A percentile compares a stretch with the other conserved stretches of the same genome.
Conservation (phyloP, 768 basidiomycete genomes). For the Fomitopsis pulvina region DNA sequence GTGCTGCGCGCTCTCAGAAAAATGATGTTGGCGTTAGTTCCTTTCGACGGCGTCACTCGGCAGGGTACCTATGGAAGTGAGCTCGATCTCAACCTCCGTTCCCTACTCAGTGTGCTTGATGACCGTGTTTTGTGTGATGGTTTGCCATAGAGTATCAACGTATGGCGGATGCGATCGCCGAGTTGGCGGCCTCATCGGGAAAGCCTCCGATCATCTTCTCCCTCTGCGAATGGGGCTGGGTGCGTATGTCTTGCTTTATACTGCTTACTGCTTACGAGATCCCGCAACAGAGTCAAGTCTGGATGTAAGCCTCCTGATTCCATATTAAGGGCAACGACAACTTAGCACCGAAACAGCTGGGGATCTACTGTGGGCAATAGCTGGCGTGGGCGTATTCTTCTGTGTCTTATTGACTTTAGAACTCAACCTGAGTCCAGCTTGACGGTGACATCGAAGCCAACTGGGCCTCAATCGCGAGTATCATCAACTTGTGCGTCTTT, state of each 20-base stretch:
- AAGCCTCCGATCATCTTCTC: conserved; percentile 53
- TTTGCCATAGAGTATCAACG: conserved; percentile 42
- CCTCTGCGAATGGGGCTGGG: conserved; percentile 64
- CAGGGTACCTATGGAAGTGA: conserved; percentile 20
- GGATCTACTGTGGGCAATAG: conserved; percentile 4
- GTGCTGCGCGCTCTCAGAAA: conserved; percentile 10
- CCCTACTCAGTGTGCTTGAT: neutral
- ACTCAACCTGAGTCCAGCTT: neutral
- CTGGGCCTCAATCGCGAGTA: conserved; percentile 45
- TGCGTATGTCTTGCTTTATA: conserved; percentile 19
- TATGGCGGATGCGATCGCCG: conserved; percentile 53
- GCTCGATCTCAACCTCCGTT: too few relatives aligned
- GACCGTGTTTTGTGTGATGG: neutral
- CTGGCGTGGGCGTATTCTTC: conserved; percentile 3
- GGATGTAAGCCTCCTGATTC: conserved; percentile 2
- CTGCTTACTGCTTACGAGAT: neutral
- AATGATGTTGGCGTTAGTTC: conserved; percentile 7
- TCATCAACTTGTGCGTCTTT: conserved; percentile 45
- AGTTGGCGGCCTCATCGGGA: conserved; percentile 39
- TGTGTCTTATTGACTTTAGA: neutral
- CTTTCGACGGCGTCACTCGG: conserved; percentile 10
- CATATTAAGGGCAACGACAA: too few relatives aligned
- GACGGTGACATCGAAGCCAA: conserved; percentile 11
- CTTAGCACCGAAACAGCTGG: neutral
- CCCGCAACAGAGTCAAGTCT: conserved; percentile 5